Conservation (phyloP, 164 flowering plant genomes). For the Saururus chinensis region DNA sequence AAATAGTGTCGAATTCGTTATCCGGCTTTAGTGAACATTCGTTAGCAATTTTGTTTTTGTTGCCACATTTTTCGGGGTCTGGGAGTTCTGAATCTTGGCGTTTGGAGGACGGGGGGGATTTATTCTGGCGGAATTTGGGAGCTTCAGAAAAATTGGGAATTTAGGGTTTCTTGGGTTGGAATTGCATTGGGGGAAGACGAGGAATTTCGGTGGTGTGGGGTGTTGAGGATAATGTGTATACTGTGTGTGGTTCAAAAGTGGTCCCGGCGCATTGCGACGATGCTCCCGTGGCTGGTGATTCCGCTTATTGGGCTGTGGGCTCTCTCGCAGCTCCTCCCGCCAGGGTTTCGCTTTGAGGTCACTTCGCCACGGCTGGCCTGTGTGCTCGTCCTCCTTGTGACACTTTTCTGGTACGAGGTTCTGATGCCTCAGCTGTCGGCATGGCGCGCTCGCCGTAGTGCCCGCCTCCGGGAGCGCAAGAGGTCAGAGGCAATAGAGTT, state of each 20-base stretch:
- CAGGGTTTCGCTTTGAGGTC: slow-evolving; percentile 76
- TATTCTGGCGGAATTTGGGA: not conserved
- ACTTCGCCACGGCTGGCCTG: slow-evolving; percentile 94
- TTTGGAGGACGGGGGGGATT: too few relatives aligned
- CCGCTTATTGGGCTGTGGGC: slow-evolving; percentile 93
- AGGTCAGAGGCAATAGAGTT: slow-evolving; percentile 71
- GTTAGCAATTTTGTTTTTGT: too few relatives aligned
- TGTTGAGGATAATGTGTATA: slow-evolving; percentile 87
- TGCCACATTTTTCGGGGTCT: too few relatives aligned
- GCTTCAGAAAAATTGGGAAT: not conserved
- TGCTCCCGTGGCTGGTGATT: slow-evolving; percentile 96
- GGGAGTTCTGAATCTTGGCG: not conserved
- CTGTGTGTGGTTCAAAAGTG: slow-evolving; percentile 93
- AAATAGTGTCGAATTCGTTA: too few relatives aligned
- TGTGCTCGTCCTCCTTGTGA: slow-evolving; percentile 73
- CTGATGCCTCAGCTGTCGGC: slow-evolving; percentile 92
- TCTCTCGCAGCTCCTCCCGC: slow-evolving; percentile 82
- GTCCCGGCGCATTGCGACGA: slow-evolving; percentile 87
- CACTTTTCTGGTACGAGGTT: slow-evolving; percentile 92
- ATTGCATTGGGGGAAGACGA: not conserved
- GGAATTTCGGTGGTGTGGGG: not conserved
- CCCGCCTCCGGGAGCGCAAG: slow-evolving; percentile 61
- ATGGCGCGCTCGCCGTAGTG: slow-evolving; percentile 76
- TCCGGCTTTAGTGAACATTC: too few relatives aligned
- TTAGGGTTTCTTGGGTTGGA: not conserved